Evolutionary conservation across 2,329 filamentous ascomycete species (phyloP), one percentile per base, ranked within the genome.

Genomic region (Fusarium piperis): DNA sequence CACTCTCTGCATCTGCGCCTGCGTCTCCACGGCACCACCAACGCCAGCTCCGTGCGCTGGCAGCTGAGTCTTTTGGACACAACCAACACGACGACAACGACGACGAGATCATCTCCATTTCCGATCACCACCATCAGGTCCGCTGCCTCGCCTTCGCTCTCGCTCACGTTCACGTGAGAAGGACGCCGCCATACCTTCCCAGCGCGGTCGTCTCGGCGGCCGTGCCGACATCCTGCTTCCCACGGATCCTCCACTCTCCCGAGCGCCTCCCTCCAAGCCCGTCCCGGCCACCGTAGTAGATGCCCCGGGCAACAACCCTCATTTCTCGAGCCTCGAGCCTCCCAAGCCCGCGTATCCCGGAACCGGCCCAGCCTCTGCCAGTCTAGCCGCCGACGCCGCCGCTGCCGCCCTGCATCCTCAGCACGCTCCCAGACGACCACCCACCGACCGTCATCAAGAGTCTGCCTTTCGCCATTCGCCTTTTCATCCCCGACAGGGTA

Each of bases 191-290:
- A 77, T 76, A 74, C 56, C 65, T 70, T 68, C 65, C 67, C 72
- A 77, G 78, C 82, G 83, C 82, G 81, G 83, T 84, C 84, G 81
- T 85, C 76, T 76, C 80, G 78, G 80, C 85, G 83, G 83, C 80
- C 80, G 83, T 82, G 82, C 80, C 78, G 74, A 74, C 77, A 73
- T 71, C 74, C 72, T 81, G 78, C 77, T 81, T 81, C 82, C 84
- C 80, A 87, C 85, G 85, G 84, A 84, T 86, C 81, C 85, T 72
- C 80, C 83, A 82, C 79, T 81, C 78, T 78, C 79, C 77, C 71
- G 73, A 70, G 61, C 71, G 64, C 56, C 68, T 59, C 68, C 72
- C 67, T 65, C 73, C 59, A 62, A 72, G 48, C 62, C 73, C 65
- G 41, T 68, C 62, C 63, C 74, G 64, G 64, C 78, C 77, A 69